phyloP scores from a whole-genome alignment of 2,329 filamentous ascomycete species.

The Pseudopyricularia javanii region DNA sequence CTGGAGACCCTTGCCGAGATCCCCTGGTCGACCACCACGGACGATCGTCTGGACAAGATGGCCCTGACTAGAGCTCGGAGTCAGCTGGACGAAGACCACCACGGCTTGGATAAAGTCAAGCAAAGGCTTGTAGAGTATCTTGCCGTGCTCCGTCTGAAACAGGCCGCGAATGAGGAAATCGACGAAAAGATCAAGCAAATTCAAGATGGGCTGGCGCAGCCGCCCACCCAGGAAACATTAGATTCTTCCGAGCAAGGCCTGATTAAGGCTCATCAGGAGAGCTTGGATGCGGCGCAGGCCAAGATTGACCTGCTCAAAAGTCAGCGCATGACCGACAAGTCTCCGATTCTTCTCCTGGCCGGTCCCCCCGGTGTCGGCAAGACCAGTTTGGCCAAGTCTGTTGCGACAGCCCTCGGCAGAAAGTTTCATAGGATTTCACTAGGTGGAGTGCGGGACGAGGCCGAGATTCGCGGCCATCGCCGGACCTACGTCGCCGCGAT shows the following conservation, averaged over 20 bases:
- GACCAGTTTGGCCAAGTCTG: constrained; percentile 85
- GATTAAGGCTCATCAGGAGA: constrained; percentile 14
- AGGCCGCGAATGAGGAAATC: constrained; percentile 73
- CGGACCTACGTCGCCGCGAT: constrained; percentile 98
- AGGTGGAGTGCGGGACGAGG: constrained; percentile 89
- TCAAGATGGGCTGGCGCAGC: constrained; percentile 41
- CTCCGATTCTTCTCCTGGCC: constrained; percentile 84
- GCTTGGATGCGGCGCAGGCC: constrained; percentile 32
- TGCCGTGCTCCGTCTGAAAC: constrained; percentile 90
- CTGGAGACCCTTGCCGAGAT: constrained; percentile 90
- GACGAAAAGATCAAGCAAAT: constrained; percentile 64
- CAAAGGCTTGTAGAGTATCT: constrained; percentile 91
- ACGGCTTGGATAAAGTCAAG: constrained; percentile 93
- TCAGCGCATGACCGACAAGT: constrained; percentile 85
- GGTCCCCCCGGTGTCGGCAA: constrained; percentile 93
- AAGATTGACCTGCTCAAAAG: constrained; percentile 67
- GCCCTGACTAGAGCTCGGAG: constrained; percentile 70
- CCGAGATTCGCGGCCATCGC: constrained; percentile 89
- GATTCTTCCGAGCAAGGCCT: constrained; percentile 18
- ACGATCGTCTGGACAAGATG: constrained; percentile 72
- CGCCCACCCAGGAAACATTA: constrained; percentile 9
- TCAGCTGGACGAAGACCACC: constrained; percentile 92
- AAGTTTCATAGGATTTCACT: constrained; percentile 97
- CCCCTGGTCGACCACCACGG: constrained; percentile 75
- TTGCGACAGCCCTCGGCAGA: constrained; percentile 80